These are phyloP conservation scores for Solanum hybrid DNA, from an alignment of 305 asterid genomes.

Conservation along the genomic window DNA sequence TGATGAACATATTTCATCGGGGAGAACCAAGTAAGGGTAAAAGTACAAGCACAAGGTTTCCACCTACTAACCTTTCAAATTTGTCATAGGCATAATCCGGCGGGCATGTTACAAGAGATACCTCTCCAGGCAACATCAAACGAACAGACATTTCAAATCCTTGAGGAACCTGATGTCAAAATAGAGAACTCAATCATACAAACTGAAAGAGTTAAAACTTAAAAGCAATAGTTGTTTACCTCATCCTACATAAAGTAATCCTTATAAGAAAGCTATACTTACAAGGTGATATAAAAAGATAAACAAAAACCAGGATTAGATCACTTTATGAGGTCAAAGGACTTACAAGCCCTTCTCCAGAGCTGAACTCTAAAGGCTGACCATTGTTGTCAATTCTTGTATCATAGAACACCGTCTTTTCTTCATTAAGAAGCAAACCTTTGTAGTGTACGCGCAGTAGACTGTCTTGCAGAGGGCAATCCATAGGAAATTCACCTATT, in stretches of 20 bases:
- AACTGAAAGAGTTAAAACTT: neutral
- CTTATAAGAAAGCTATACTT: neutral
- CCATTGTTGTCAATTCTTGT: constrained; percentile 62
- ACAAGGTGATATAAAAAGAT: neutral
- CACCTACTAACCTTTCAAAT: constrained; percentile 54
- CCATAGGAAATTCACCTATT: constrained; percentile 98
- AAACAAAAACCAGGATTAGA: neutral
- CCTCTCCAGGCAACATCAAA: constrained; percentile 94
- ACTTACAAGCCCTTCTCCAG: constrained; percentile 98
- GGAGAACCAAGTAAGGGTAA: neutral
- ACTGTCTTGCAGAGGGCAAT: constrained; percentile 98
- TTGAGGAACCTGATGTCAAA: constrained; percentile 67
- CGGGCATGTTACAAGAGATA: constrained; percentile 82
- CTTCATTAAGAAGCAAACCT: constrained; percentile 84
- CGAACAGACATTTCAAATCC: constrained; percentile 98
- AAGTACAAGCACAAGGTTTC: neutral
- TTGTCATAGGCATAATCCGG: constrained; percentile 98
- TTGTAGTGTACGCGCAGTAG: constrained; percentile 77
- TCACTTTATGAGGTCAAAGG: constrained; percentile 14
- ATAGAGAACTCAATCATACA: constrained; percentile 5
- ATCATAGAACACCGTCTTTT: constrained; percentile 72
- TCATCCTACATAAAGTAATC: neutral
- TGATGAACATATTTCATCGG: neutral
- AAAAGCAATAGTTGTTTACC: neutral
- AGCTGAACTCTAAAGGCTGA: constrained; percentile 88